Percentiles rank a stretch among this genome's conserved stretches.
These are phyloP conservation scores for Rhodamnia rubescens DNA, from an alignment of 345 rosid species.

Conservation along the genomic window DNA sequence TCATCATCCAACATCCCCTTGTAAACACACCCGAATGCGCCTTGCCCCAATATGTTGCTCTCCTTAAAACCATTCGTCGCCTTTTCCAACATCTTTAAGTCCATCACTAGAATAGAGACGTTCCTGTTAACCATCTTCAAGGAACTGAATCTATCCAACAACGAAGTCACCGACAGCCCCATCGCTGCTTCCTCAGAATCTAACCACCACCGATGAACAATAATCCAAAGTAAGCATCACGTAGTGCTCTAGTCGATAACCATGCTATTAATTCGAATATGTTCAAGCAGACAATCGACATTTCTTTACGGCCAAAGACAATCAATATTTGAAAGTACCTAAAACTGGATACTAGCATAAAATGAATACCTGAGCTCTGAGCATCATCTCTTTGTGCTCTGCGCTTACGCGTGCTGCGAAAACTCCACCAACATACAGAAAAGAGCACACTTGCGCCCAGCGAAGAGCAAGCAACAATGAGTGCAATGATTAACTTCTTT, in stretches of 20 bases:
- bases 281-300: not conserved
- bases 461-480: conserved; percentile 47
- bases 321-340: not conserved
- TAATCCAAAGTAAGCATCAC: not conserved
- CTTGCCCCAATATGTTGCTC: conserved; percentile 65
- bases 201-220: not conserved
- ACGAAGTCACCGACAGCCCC: conserved; percentile 34
- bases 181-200: conserved; percentile 32
- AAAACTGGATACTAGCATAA: not conserved
- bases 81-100: conserved; percentile 55
- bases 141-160: conserved; percentile 44
- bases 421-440: conserved; percentile 42
- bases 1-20: conserved; percentile 52
- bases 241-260: not conserved
- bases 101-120: conserved; percentile 41
- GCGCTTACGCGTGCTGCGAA: conserved; percentile 25
- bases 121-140: conserved; percentile 35
- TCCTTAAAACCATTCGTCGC: conserved; percentile 59
- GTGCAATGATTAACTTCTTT: conserved; percentile 34
- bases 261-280: not conserved
- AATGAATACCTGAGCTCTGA: conserved; percentile 38
- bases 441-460: conserved; percentile 28
- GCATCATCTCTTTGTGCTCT: conserved; percentile 21
- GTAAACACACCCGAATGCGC: conserved; percentile 90
- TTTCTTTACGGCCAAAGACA: not conserved